Conservation (phyloP, 257 asterid species). For the Lavandula angustifolia region DNA sequence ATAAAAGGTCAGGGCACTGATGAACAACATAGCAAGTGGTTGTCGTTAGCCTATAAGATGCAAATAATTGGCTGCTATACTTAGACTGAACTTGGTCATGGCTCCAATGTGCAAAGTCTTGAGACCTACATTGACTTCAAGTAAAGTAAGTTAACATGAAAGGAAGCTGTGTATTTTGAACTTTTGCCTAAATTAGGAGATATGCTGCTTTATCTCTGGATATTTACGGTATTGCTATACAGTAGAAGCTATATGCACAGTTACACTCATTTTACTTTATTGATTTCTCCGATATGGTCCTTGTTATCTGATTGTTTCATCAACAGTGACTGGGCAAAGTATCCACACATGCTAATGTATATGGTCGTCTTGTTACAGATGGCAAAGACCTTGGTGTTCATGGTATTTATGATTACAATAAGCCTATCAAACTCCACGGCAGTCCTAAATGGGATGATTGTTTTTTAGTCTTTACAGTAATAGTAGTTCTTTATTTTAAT, state of each 20-base stretch:
- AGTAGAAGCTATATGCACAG: slow-evolving; percentile 7
- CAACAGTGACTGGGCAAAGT: slow-evolving; percentile 90
- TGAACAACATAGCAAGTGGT: slow-evolving; percentile 88
- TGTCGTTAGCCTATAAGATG: slow-evolving; percentile 92
- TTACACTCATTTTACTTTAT: not conserved
- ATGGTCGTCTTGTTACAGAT: slow-evolving; percentile 81
- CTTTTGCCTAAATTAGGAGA: slow-evolving; percentile 24
- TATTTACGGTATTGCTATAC: slow-evolving; percentile 11
- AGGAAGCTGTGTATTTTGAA: slow-evolving; percentile 11
- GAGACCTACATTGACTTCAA: slow-evolving; percentile 98
- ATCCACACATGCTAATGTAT: slow-evolving; percentile 86
- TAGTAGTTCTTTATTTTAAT: not conserved
- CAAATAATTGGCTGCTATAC: slow-evolving; percentile 99
- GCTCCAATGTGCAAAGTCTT: slow-evolving; percentile 97
- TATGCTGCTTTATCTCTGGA: slow-evolving; percentile 9
- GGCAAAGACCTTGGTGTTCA: slow-evolving; percentile 87
- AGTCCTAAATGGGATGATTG: not conserved
- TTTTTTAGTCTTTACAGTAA: not conserved
- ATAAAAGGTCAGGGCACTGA: slow-evolving; percentile 95
- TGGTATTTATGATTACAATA: slow-evolving; percentile 61
- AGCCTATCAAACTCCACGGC: too few relatives aligned
- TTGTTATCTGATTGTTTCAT: slow-evolving; percentile 29
- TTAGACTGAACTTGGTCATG: slow-evolving; percentile 99
- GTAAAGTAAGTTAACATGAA: slow-evolving; percentile 66
- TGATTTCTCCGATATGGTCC: slow-evolving; percentile 14